Conservation (phyloP, 306 rosid species). For the Alnus rubra region DNA sequence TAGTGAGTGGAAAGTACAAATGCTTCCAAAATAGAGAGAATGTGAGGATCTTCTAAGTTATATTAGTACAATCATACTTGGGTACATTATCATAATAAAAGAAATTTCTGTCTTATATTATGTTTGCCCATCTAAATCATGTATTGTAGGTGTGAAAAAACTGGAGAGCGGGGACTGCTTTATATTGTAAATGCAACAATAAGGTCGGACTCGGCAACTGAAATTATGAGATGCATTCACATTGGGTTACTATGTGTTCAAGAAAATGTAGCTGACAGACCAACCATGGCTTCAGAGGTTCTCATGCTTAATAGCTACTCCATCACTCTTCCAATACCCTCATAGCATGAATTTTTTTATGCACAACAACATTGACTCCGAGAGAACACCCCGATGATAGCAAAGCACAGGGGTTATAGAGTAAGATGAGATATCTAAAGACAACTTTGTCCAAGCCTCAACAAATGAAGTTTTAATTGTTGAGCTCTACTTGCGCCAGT, state of each 20-base stretch:
- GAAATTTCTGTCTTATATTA: not conserved
- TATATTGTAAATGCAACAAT: conserved; percentile 10
- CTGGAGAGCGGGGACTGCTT: conserved; percentile 18
- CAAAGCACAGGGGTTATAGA: not conserved
- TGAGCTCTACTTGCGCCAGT: too few species aligned
- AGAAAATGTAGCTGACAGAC: too few species aligned
- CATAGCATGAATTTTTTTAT: conserved; percentile 39
- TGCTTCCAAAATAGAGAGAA: conserved; percentile 7
- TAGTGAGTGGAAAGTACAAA: conserved; percentile 16
- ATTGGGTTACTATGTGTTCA: too few species aligned
- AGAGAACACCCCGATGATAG: not conserved
- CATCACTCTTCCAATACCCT: conserved; percentile 33
- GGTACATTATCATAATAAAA: not conserved
- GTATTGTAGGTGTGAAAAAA: conserved; percentile 24
- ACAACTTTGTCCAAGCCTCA: too few species aligned
- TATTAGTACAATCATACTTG: not conserved
- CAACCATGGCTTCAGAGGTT: conserved; percentile 28
- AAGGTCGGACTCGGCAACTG: not conserved
- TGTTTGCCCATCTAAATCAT: not conserved
- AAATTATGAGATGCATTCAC: conserved; percentile 46
- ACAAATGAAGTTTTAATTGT: too few species aligned
- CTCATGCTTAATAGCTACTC: conserved; percentile 46
- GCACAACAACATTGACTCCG: conserved; percentile 2
- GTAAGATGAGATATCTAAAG: not conserved
- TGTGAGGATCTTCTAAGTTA: conserved; percentile 21